Percentiles rank a stretch among this genome's conserved stretches.
Evolutionary conservation across 495 filamentous ascomycete genomes (phyloP).

Genomic region (Penicillium atrosanguineum): DNA sequence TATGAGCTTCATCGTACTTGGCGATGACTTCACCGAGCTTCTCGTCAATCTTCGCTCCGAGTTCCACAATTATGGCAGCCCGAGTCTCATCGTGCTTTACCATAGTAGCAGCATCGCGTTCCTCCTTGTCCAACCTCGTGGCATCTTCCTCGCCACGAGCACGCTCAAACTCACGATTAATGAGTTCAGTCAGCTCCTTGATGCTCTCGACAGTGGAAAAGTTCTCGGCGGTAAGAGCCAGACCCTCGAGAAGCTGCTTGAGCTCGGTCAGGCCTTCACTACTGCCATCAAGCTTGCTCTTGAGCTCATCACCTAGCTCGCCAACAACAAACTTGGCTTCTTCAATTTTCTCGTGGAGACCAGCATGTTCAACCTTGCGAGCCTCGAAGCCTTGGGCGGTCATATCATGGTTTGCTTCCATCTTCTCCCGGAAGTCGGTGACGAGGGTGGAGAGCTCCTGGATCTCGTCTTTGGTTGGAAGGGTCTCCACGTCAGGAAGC

Average conservation of each 20-base stretch:
- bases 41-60: slow-evolving; percentile 70
- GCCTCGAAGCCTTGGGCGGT: slow-evolving; percentile 80
- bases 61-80: slow-evolving; percentile 53
- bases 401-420: slow-evolving; percentile 65
- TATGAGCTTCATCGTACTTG: slow-evolving; percentile 80
- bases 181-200: slow-evolving; percentile 74
- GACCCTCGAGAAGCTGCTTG: slow-evolving; percentile 58
- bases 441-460: slow-evolving; percentile 66
- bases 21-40: slow-evolving; percentile 71
- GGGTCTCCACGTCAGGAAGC: slow-evolving; percentile 60
- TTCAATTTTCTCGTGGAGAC: slow-evolving; percentile 56
- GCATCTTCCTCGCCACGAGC: slow-evolving; percentile 66
- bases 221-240: slow-evolving; percentile 59
- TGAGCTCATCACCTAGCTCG: slow-evolving; percentile 67
- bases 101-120: slow-evolving; percentile 67
- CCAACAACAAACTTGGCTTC: slow-evolving; percentile 64
- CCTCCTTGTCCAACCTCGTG: slow-evolving; percentile 69
- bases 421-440: slow-evolving; percentile 65
- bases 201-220: slow-evolving; percentile 61
- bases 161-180: slow-evolving; percentile 80
- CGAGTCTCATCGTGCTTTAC: slow-evolving; percentile 65
- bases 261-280: slow-evolving; percentile 52
- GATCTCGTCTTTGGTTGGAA: slow-evolving; percentile 60
- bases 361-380: slow-evolving; percentile 63
- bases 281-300: slow-evolving; percentile 58